Base-by-base conservation (phyloP, 805 yeast genomes). In the Danielozyma ontarioensis region DNA sequence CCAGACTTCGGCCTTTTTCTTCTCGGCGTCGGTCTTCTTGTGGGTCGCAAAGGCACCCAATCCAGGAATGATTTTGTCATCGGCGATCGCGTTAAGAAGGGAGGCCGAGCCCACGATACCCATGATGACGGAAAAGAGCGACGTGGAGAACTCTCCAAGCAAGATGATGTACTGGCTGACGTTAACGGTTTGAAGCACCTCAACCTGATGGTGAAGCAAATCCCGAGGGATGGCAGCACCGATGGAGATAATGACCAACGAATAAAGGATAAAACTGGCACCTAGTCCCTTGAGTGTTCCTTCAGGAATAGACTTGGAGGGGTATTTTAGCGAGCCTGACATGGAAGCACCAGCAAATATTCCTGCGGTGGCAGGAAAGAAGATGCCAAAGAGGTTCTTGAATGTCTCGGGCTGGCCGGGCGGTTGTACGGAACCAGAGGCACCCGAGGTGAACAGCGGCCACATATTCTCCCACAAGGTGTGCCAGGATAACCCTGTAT, bases 311-410 rank as follows among this genome's bases (percentile, higher is more conserved):
- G 95, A 77, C 48, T 74, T 77, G 0, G 96, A 86, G 0, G 99
- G 99, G 35, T 74, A 78, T 35, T 74, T 64, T 41, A 93, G 68
- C 47, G 88, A 96, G 13, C 98, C 97, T 26, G 96, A 87, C 99
- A 93, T 93, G 16, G 95, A 84, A 2, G 98, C 97, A 13, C 99
- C 99, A 2, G 98, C 97, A 57, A 93, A 82, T 17, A 93, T 89
- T 37, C 99, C 99, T 5, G 97, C 96, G 0, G 98, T 90, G 1
- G 98, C 96, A 8, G 98, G 97, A 64, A 93, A 93, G 55, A 93
- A 87, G 28, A 93, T 85, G 3, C 97, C 97, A 72, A 93, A 93
- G 42, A 94, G 60, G 53, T 84, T 83, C 34, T 80, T 76, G 51
- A 90, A 87, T 1, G 80, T 86, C 54, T 90, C 97, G 3, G 62